phyloP scores from a whole-genome alignment of 768 basidiomycete genomes.

The Mrakia hoshinonis region DNA sequence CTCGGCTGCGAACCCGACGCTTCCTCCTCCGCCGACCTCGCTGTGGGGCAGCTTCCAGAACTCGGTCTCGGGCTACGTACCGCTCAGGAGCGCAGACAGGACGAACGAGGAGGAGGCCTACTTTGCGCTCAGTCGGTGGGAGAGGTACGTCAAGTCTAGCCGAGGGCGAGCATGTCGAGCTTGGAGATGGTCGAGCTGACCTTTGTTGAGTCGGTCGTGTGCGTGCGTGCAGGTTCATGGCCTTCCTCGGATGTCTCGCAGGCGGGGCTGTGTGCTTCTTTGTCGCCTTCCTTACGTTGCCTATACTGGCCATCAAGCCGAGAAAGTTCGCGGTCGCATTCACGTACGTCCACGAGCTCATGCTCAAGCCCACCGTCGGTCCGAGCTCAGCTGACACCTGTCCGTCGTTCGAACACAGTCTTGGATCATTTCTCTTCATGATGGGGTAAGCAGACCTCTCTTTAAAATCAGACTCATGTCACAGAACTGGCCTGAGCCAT shows the following conservation, averaged over 20 bases:
- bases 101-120: slow-evolving; percentile 94
- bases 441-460: slow-evolving; percentile 57
- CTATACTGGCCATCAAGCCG: slow-evolving; percentile 62
- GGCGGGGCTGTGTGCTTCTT: slow-evolving; percentile 92
- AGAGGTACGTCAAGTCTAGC: slow-evolving; percentile 45
- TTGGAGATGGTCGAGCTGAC: background rate
- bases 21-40: slow-evolving; percentile 48
- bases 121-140: slow-evolving; percentile 81
- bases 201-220: background rate
- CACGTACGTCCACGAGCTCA: slow-evolving; percentile 46
- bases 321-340: slow-evolving; percentile 86
- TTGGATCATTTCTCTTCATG: slow-evolving; percentile 92
- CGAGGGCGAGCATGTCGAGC: background rate
- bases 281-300: slow-evolving; percentile 63
- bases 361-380: background rate
- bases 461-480: background rate
- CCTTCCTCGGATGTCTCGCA: slow-evolving; percentile 77
- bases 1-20: slow-evolving; percentile 37
- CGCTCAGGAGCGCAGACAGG: slow-evolving; percentile 66
- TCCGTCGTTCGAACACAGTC: slow-evolving; percentile 42
- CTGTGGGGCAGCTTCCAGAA: slow-evolving; percentile 76
- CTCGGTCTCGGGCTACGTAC: slow-evolving; percentile 75
- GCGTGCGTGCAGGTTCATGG: slow-evolving; percentile 55
- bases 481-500: background rate
- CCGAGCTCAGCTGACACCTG: slow-evolving; percentile 28